phyloP scores from a whole-genome alignment of 139 green algal genomes.

The Chlamydomonas schloesseri region DNA sequence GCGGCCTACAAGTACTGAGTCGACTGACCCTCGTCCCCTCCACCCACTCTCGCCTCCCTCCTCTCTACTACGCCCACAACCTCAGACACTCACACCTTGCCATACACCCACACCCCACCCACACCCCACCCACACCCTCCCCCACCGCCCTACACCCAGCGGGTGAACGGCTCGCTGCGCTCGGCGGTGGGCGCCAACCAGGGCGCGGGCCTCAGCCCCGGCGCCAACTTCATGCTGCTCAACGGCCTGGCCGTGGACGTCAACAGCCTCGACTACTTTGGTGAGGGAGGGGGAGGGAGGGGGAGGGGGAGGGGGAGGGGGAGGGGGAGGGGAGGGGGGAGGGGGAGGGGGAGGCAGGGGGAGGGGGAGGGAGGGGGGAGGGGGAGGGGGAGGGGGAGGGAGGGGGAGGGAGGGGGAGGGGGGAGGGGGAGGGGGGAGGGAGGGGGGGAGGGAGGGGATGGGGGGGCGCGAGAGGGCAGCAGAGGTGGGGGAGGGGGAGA shows the following conservation, averaged over 20 bases:
- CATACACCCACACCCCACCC: background rate
- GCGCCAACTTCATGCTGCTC: conserved; percentile 77
- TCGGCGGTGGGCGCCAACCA: conserved; percentile 55
- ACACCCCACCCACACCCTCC: background rate
- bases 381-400: conserved; percentile 2
- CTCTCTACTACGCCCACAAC: too few species aligned
- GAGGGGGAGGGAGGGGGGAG: background rate
- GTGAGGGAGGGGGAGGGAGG: background rate
- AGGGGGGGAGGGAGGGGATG: background rate
- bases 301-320: conserved; percentile 5
- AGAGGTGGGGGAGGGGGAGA: conserved; percentile 8
- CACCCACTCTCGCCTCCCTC: too few species aligned
- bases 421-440: background rate
- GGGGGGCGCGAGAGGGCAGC: too few species aligned
- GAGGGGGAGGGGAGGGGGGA: background rate
- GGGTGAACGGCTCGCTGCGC: conserved; percentile 57
- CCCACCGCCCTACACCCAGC: background rate
- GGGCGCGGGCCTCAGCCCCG: conserved; percentile 57
- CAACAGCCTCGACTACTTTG: conserved; percentile 72
- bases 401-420: background rate
- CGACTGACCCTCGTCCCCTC: too few species aligned
- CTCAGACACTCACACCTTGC: too few species aligned
- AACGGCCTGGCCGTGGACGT: conserved; percentile 83
- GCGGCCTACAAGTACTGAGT: too few species aligned
- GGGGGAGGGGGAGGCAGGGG: too few species aligned